Conservation (phyloP, 108 stramenopile species). For the Nitzschia sp. region DNA sequence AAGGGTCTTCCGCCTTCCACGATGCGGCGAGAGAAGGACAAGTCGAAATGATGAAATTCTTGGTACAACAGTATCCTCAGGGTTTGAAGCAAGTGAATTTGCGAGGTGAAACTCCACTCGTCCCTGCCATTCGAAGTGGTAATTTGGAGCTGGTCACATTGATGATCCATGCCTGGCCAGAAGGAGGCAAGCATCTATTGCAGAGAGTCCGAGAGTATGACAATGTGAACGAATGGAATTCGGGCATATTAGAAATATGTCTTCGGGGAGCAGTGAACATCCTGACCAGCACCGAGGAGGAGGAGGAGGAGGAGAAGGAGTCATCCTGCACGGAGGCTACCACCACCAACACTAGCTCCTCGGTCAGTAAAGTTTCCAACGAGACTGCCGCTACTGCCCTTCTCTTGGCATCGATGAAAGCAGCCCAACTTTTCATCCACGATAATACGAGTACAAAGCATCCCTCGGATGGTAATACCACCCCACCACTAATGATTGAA, state of each 20-base stretch:
- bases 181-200: slow-evolving; percentile 42
- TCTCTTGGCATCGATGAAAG: too few relatives aligned
- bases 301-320: background rate
- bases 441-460: too few relatives aligned
- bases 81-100: slow-evolving; percentile 37
- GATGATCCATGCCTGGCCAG: slow-evolving; percentile 41
- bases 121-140: slow-evolving; percentile 48
- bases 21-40: slow-evolving; percentile 58
- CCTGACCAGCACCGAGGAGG: background rate
- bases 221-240: slow-evolving; percentile 34
- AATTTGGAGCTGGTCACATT: slow-evolving; percentile 36
- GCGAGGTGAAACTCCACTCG: slow-evolving; percentile 50
- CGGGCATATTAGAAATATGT: slow-evolving; percentile 40
- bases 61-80: slow-evolving; percentile 31
- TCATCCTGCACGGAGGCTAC: too few relatives aligned
- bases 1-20: slow-evolving; percentile 52
- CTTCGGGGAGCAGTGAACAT: slow-evolving; percentile 46
- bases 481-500: too few relatives aligned
- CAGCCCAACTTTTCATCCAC: too few relatives aligned
- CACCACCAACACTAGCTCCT: background rate
- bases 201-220: slow-evolving; percentile 25
- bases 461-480: background rate
- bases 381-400: background rate
- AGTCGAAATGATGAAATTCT: slow-evolving; percentile 36
- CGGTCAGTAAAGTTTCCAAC: background rate